Conservation (phyloP, 768 basidiomycete genomes). For the Lactarius akahatsu region DNA sequence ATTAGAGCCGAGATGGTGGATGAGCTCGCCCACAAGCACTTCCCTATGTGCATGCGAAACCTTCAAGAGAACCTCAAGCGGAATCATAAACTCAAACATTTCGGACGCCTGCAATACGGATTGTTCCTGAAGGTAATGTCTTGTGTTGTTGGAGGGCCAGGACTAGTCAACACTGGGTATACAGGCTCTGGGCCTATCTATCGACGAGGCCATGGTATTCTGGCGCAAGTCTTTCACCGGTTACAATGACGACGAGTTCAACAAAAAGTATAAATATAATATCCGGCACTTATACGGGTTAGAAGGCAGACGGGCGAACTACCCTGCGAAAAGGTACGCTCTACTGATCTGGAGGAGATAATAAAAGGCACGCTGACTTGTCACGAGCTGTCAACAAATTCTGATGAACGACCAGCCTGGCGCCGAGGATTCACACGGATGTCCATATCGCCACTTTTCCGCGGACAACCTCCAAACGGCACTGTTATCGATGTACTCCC, state of each 20-base stretch:
- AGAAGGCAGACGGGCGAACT: conserved; percentile 93
- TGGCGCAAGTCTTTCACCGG: conserved; percentile 86
- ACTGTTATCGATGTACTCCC: conserved; percentile 65
- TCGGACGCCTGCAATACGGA: conserved; percentile 86
- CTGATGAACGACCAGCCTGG: conserved; percentile 67
- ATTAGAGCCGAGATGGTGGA: conserved; percentile 96
- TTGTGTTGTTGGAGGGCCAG: conserved; percentile 2
- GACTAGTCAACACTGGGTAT: not conserved
- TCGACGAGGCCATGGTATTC: conserved; percentile 91
- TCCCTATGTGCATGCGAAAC: conserved; percentile 94
- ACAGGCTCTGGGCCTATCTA: conserved; percentile 86
- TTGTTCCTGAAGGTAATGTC: conserved; percentile 87
- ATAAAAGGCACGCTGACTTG: not conserved
- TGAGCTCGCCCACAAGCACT: conserved; percentile 80
- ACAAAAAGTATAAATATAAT: conserved; percentile 97
- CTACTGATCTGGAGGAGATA: not conserved
- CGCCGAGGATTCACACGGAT: conserved; percentile 73
- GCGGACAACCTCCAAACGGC: conserved; percentile 78
- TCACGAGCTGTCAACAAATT: conserved; percentile 81
- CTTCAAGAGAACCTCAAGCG: conserved; percentile 75
- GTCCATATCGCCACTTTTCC: conserved; percentile 90
- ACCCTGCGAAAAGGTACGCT: conserved; percentile 82
- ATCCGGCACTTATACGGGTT: conserved; percentile 93
- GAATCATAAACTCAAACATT: conserved; percentile 90
- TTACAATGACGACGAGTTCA: conserved; percentile 92